phyloP scores from a whole-genome alignment of 768 basidiomycete genomes.

The Xerocomellus intermedius region DNA sequence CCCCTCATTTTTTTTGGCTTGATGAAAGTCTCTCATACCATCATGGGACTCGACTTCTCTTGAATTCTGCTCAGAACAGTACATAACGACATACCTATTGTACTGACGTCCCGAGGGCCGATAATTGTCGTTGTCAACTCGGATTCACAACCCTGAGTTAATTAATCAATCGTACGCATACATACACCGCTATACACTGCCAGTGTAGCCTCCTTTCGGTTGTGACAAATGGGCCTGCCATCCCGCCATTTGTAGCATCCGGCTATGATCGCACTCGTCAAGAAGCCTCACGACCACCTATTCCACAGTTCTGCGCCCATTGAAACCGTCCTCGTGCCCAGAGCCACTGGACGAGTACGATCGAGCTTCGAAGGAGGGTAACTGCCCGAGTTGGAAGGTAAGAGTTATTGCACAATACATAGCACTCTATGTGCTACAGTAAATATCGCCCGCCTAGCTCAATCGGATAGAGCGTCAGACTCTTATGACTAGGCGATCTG shows the following conservation, averaged over 20 bases:
- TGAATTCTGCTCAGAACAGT: no score
- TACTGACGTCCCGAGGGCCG: no score
- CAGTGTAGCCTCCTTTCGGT: slow-evolving; percentile 8
- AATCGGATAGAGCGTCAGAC: slow-evolving; percentile 70
- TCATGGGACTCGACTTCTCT: no score
- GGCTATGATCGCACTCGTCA: slow-evolving; percentile 7
- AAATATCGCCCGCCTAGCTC: slow-evolving; percentile 54
- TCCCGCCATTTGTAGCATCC: slow-evolving; percentile 11
- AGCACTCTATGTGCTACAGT: fast-evolving
- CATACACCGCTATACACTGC: neutral
- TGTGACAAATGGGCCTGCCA: slow-evolving; percentile 12
- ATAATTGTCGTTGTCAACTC: neutral
- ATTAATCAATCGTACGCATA: slow-evolving; percentile 22
- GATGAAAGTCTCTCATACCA: no score
- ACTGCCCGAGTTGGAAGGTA: neutral
- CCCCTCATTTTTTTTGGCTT: neutral
- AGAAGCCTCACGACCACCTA: slow-evolving; percentile 4
- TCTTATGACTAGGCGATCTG: slow-evolving; percentile 53
- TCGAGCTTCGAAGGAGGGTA: no score
- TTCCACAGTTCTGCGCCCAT: slow-evolving; percentile 29
- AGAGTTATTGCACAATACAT: neutral
- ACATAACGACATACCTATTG: no score
- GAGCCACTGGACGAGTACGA: no score
- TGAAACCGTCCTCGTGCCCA: slow-evolving; percentile 2
- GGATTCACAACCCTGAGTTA: slow-evolving; percentile 20